Conservation (phyloP, 345 rosid genomes). For the Rhizophora mangle region DNA sequence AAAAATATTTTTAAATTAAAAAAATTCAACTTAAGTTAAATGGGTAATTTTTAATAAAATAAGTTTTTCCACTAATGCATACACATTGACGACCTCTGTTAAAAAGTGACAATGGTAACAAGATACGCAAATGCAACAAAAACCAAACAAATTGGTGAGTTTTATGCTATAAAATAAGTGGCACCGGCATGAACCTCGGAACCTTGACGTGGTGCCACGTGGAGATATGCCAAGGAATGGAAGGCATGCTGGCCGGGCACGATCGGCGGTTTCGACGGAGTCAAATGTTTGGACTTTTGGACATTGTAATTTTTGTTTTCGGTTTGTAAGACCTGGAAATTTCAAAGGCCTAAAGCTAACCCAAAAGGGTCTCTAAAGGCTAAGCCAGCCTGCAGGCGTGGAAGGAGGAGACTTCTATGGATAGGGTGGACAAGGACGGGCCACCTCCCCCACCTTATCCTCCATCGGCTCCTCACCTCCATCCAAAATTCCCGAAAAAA, state of each 20-base stretch:
- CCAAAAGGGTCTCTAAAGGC: no score
- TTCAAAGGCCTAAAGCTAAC: not conserved
- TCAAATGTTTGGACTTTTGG: slow-evolving; percentile 17
- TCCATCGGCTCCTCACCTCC: not conserved
- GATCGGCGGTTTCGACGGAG: slow-evolving; percentile 31
- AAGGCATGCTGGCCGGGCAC: slow-evolving; percentile 27
- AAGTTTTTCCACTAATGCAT: no score
- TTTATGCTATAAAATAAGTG: slow-evolving; percentile 10
- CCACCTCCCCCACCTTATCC: slow-evolving; percentile 36
- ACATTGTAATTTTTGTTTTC: not conserved
- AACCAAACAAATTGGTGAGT: no score
- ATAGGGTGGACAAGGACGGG: slow-evolving; percentile 30
- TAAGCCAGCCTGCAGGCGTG: slow-evolving; percentile 10
- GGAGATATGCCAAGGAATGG: slow-evolving; percentile 30
- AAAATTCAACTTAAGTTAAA: no score
- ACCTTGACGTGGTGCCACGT: slow-evolving; percentile 35
- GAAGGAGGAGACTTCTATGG: slow-evolving; percentile 24
- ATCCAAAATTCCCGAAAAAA: not conserved
- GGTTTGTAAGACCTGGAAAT: not conserved
- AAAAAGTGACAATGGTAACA: no score
- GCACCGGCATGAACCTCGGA: slow-evolving; percentile 29
- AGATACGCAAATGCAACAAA: no score
- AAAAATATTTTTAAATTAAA: no score
- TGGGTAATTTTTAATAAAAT: no score
- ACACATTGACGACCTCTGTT: no score